Evolutionary conservation across 371 early-diverging fungal genomes (phyloP), one percentile per base, ranked within the genome.

Genomic region (Mucor velutinosus): DNA sequence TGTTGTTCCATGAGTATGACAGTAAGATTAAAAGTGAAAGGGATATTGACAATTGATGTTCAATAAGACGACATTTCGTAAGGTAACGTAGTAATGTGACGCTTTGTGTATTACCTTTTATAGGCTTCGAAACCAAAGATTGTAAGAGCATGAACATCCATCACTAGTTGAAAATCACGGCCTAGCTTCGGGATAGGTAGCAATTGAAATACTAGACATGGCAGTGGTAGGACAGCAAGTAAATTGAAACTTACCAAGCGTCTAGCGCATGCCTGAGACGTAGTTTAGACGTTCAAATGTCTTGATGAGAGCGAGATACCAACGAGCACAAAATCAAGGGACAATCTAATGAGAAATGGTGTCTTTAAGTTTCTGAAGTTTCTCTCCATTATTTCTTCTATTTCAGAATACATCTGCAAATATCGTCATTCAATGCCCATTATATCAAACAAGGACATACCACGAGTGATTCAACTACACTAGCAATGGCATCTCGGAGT

Each of bases 1-100:
- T 65, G 70, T 69, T 71, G 72, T 29, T 75, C 71, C 72, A 75
- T 77, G 25, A 39, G 25, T 25, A 35, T 25, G 51, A 51, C 51
- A 51, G 51, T 51, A 4, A 10, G 11, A 12, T 51, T 8, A 23
- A 23, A 51, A 25, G 37, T 35, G 19, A 66, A 60, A 60, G 25
- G 33, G 60, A 57, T 58, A 56, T 51, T 21, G 33, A 37, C 63
- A 62, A 62, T 53, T 53, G 33, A 47, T 47, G 61, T 61, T 61
- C 47, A 25, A 47, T 56, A 56, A 56, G 56, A 19, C 56, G 56
- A 56, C 56, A 56, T 56, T 56, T 32, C 4, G 17, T 2, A 5
- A 25, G 27, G 32, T n/a, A 56, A 30, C 30, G 30, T 37, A 37
- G 37, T 32, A 56, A 56, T 19, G 61, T 61, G 61, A 61, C 61